These are phyloP conservation scores for Biscogniauxia mediterranea DNA, from an alignment of 2,329 filamentous ascomycete species.

Conservation along the genomic window DNA sequence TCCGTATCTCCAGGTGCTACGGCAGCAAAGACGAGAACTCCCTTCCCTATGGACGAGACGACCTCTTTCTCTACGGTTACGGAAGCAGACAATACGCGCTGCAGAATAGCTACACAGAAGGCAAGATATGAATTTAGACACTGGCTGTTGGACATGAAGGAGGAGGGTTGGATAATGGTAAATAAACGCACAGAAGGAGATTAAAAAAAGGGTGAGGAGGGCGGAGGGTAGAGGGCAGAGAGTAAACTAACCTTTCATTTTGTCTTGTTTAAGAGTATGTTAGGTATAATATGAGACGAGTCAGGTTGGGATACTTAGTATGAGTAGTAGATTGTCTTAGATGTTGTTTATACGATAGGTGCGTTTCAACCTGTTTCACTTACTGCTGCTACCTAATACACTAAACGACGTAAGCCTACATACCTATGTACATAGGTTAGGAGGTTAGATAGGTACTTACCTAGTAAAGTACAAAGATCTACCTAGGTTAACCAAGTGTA, in stretches of 20 bases:
- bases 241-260: slow-evolving; percentile 37
- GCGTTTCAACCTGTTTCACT: no score
- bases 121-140: slow-evolving; percentile 11
- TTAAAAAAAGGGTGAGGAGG: not conserved
- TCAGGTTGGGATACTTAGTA: no score
- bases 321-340: no score
- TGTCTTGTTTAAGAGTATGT: slow-evolving; percentile 2
- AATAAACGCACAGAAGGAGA: slow-evolving; percentile 7
- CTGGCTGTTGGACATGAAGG: not conserved
- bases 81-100: slow-evolving; percentile 91
- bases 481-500: no score
- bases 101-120: slow-evolving; percentile 71
- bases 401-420: no score
- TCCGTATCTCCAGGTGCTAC: slow-evolving; percentile 86
- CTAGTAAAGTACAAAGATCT: not conserved
- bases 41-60: slow-evolving; percentile 87
- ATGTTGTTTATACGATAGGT: no score
- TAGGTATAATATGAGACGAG: no score
- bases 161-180: no score
- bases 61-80: slow-evolving; percentile 91
- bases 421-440: no score
- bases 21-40: slow-evolving; percentile 86
- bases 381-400: no score
- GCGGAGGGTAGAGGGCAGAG: no score
- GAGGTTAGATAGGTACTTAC: not conserved